Percentiles rank a stretch among this genome's conserved stretches.
Conservation (phyloP, 2,329 filamentous ascomycete species). For the Curvularia sp. region DNA sequence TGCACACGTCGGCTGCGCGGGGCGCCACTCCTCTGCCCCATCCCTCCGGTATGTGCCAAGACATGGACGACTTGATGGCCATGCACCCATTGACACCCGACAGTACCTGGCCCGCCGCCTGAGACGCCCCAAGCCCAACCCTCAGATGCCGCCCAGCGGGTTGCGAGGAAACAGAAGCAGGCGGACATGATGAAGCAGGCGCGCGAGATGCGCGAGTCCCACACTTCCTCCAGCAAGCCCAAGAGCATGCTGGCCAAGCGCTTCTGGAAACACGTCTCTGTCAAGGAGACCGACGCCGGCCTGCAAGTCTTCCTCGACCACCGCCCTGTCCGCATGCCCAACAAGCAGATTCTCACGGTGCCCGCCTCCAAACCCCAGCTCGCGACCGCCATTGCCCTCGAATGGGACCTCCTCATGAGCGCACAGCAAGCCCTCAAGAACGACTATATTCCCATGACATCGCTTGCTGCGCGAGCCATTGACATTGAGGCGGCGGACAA, state of each 20-base stretch:
- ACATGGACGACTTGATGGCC: background rate
- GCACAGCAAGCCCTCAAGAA: constrained; percentile 83
- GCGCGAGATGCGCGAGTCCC: constrained; percentile 52
- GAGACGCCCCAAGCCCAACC: constrained; percentile 60
- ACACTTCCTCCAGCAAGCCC: constrained; percentile 50
- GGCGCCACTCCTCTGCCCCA: constrained; percentile 63
- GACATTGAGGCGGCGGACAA: constrained; percentile 78
- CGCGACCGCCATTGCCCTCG: constrained; percentile 82
- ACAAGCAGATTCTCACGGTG: constrained; percentile 73
- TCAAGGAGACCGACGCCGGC: constrained; percentile 67
- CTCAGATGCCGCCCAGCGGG: constrained; percentile 56
- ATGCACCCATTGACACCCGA: constrained; percentile 8
- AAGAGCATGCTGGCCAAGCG: constrained; percentile 67
- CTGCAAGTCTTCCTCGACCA: constrained; percentile 76
- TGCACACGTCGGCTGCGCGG: constrained; percentile 53
- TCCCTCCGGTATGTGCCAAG: constrained; percentile 50
- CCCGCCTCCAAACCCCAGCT: constrained; percentile 80
- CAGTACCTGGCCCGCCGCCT: constrained; percentile 65
- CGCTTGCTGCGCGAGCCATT: constrained; percentile 79
- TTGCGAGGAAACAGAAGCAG: constrained; percentile 59
- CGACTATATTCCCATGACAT: constrained; percentile 90
- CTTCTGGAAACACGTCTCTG: constrained; percentile 86
- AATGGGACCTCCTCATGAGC: constrained; percentile 88
- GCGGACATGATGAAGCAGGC: constrained; percentile 57
- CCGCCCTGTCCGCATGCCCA: constrained; percentile 78